Evolutionary conservation across 768 basidiomycete species (phyloP), one percentile per base, ranked within the genome.

Genomic region (Serpula lacrymans): DNA sequence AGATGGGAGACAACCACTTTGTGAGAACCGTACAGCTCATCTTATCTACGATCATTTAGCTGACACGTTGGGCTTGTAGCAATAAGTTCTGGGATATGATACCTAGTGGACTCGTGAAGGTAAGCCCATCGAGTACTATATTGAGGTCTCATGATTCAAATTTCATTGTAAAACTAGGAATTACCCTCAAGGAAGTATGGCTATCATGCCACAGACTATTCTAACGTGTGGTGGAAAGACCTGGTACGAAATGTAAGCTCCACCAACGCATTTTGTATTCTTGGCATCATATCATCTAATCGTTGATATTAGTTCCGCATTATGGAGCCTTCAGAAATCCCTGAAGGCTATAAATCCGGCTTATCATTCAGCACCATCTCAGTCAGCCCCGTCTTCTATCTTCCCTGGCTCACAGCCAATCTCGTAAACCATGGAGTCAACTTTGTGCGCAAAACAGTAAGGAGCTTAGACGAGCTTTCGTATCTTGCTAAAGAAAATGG

Each of bases 61-160:
- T 33, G 18, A 25, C 4, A 13, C 13, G 39, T n/a, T 27, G n/a
- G 14, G 33, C 32, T 11, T 12, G 11, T n/a, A 74, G 71, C 38
- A 55, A 74, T 45, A 73, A 67, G 37, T 55, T 74, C 16, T 75
- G 73, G 71, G 60, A 65, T 43, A 63, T 73, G 70, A 67, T 71
- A 21, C 65, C 69, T 5, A 59, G 62, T 16, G 68, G 70, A 18
- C 48, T 74, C 21, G 68, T 63, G 14, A 63, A 60, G 49, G 72
- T 70, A 22, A 29, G 64, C 43, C 16, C 21, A 20, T 33, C 16
- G 11, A n/a, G n/a, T n/a, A n/a, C n/a, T n/a, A n/a, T n/a, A n/a
- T n/a, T n/a, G n/a, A n/a, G n/a, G n/a, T n/a, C n/a, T n/a, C n/a
- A n/a, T n/a, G 8, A 7, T 30, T 39, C 17, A 14, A 18, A 16